These are phyloP conservation scores for Leccinum longicurvipes DNA, from an alignment of 768 basidiomycete species.

Conservation along the genomic window DNA sequence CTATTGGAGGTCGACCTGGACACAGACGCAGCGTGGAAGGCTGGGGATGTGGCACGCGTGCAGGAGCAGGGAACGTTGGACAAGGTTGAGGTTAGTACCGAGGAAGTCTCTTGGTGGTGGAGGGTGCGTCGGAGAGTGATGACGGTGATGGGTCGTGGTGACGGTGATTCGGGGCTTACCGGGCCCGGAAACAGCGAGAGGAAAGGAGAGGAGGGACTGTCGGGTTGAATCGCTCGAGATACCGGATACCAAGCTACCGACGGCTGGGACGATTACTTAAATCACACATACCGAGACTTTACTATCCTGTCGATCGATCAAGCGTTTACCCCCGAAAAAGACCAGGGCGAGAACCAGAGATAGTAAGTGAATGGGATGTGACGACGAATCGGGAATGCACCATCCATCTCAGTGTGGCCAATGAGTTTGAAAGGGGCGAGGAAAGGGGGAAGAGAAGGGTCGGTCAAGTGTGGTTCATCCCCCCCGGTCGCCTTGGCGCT, in stretches of 20 bases:
- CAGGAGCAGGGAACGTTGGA: neutral
- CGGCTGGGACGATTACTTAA: neutral
- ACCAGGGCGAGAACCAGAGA: neutral
- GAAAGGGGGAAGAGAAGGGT: neutral
- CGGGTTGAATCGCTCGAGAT: neutral
- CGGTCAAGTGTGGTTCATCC: neutral
- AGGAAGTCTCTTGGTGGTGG: neutral
- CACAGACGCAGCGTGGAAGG: constrained; percentile 53
- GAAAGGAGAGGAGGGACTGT: too few relatives aligned
- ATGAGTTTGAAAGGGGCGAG: neutral
- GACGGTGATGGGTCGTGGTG: neutral
- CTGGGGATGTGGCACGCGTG: constrained; percentile 39
- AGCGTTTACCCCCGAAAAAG: neutral
- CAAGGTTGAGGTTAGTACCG: neutral
- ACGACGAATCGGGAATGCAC: neutral
- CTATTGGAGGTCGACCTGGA: constrained; percentile 45
- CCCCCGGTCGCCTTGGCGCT: neutral
- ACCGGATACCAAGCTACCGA: neutral
- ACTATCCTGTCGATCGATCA: neutral
- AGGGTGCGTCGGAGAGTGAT: neutral
- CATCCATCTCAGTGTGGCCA: neutral
- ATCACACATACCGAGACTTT: neutral
- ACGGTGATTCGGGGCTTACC: neutral
- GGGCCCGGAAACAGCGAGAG: too few relatives aligned
- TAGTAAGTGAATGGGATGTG: neutral